A percentile compares a stretch with the other conserved stretches of the same genome.
Conservation (phyloP, 148 eudicot genomes). For the Fagopyrum tataricum region DNA sequence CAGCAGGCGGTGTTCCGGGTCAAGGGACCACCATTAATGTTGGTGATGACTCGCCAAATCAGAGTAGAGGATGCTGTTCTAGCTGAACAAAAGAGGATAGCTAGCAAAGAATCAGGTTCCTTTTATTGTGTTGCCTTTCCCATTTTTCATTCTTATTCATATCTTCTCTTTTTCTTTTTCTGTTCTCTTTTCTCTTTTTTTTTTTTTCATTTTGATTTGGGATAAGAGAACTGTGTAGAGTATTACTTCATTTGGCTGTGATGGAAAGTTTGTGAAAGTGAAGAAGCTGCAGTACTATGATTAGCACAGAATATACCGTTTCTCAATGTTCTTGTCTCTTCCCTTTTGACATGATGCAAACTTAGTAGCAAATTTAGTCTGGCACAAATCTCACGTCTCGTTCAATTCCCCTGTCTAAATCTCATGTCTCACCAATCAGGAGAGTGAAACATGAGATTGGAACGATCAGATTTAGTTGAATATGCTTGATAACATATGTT, state of each 20-base stretch:
- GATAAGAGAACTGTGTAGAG: conserved; percentile 10
- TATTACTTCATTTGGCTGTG: conserved; percentile 15
- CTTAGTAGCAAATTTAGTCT: background rate
- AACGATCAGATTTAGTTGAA: too few species aligned
- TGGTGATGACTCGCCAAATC: conserved; percentile 26
- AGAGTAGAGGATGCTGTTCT: conserved; percentile 30
- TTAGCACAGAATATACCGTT: conserved; percentile 9
- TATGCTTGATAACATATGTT: too few species aligned
- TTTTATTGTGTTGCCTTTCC: background rate
- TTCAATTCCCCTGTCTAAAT: too few species aligned
- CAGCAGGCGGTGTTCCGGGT: conserved; percentile 27
- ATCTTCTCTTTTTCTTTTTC: background rate
- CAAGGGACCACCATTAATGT: conserved; percentile 37
- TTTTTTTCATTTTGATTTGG: background rate
- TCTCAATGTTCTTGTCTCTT: conserved; percentile 4
- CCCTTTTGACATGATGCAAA: background rate
- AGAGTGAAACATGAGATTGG: too few species aligned
- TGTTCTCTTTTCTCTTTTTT: background rate
- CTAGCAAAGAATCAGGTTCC: conserved; percentile 11
- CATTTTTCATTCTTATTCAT: background rate
- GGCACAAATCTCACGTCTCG: too few species aligned
- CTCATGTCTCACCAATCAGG: too few species aligned
- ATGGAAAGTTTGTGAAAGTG: conserved; percentile 13
- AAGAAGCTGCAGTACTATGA: conserved; percentile 7
- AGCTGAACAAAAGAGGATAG: conserved; percentile 19